Conservation (phyloP, 108 stramenopile species). For the Nitzschia sp. region DNA sequence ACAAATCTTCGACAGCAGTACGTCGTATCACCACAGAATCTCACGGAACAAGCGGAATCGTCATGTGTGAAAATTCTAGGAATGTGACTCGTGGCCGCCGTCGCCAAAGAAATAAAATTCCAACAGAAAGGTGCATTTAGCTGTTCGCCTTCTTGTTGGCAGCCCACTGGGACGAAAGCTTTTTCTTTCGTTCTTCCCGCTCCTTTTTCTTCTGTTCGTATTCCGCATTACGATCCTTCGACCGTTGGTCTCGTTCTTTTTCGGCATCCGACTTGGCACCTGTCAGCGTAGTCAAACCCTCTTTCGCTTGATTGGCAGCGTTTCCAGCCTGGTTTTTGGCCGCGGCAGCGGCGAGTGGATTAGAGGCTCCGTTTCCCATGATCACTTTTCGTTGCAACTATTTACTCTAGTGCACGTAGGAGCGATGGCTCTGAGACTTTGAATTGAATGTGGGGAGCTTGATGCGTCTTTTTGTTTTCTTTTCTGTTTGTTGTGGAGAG, state of each 20-base stretch:
- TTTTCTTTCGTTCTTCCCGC: conserved; percentile 42
- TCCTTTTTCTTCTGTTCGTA: conserved; percentile 44
- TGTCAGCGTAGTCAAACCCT: conserved; percentile 18
- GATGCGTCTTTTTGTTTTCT: no score
- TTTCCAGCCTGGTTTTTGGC: conserved; percentile 37
- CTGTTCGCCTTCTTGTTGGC: conserved; percentile 31
- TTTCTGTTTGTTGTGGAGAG: no score
- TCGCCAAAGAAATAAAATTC: no score
- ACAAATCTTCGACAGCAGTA: no score
- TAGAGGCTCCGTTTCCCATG: conserved; percentile 43
- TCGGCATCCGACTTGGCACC: conserved; percentile 27
- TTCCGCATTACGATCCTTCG: conserved; percentile 30
- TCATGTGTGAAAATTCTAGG: no score
- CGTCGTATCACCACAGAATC: no score
- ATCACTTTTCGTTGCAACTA: no score
- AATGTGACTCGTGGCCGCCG: no score
- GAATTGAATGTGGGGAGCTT: no score
- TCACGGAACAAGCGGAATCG: no score
- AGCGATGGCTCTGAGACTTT: no score
- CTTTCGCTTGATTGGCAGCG: conserved; percentile 14
- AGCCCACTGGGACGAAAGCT: conserved; percentile 38
- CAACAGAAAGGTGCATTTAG: conserved; percentile 1
- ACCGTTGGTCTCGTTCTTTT: conserved; percentile 17
- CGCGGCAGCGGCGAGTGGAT: background rate
- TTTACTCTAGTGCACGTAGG: conserved; percentile 3